Evolutionary conservation across 257 asterid species (phyloP).

Genomic region (Lycium barbarum): DNA sequence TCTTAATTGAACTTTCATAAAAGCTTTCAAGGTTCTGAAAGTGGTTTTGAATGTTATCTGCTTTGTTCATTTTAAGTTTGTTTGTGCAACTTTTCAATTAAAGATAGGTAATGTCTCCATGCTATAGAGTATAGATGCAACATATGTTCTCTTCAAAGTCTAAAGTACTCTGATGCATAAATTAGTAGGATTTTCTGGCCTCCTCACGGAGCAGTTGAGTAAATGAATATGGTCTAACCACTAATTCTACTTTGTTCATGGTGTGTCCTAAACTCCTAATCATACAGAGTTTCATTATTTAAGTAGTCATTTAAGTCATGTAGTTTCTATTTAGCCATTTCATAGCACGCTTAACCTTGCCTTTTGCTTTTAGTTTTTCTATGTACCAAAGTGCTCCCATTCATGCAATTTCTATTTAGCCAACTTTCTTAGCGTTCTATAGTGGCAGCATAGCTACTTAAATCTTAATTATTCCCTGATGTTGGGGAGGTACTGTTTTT

Average conservation of each 20-base stretch:
- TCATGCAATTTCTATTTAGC: no score
- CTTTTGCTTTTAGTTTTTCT: background rate
- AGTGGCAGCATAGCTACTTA: background rate
- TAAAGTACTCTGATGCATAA: background rate
- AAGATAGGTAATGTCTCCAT: background rate
- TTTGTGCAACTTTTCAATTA: background rate
- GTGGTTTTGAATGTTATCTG: background rate
- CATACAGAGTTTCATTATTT: background rate
- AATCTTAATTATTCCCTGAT: background rate
- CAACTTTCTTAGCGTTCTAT: background rate
- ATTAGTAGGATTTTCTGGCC: background rate
- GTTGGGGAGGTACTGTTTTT: slow-evolving; percentile 15
- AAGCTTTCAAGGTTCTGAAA: background rate
- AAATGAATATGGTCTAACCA: background rate
- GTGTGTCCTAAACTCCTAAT: background rate
- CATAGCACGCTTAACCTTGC: background rate
- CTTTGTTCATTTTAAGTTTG: slow-evolving; percentile 1
- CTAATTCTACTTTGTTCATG: background rate
- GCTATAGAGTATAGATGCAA: background rate
- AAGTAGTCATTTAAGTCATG: background rate
- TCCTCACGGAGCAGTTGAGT: background rate
- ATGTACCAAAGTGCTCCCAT: background rate
- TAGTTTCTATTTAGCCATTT: slow-evolving; percentile 9
- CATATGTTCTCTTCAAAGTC: background rate
- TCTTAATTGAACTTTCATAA: slow-evolving; percentile 3